phyloP scores from a whole-genome alignment of 2,329 filamentous ascomycete genomes.

The Colletotrichum sansevieriae region DNA sequence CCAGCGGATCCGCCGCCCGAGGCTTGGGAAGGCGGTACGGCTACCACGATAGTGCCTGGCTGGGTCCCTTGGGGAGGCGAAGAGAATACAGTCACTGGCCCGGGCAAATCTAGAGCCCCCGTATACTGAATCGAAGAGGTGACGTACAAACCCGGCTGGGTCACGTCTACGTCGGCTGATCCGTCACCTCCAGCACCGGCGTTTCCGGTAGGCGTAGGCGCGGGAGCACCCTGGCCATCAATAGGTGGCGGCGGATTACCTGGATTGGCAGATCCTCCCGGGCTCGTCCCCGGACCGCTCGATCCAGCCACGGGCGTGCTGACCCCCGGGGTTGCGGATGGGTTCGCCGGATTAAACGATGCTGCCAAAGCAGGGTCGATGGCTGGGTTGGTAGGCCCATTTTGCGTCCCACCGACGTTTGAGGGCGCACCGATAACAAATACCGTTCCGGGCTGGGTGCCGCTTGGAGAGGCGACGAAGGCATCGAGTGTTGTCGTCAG shows the following conservation, averaged over 20 bases:
- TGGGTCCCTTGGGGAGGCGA: background rate
- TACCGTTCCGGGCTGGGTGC: slow-evolving; percentile 29
- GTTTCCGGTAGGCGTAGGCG: background rate
- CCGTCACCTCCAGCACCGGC: background rate
- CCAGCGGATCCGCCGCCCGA: background rate
- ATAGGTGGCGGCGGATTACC: background rate
- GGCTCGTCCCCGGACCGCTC: too few relatives aligned
- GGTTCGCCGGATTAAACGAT: too few relatives aligned
- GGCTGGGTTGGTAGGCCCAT: background rate
- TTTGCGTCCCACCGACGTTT: background rate
- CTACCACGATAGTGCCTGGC: slow-evolving; percentile 29
- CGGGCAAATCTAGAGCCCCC: background rate
- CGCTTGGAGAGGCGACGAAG: slow-evolving; percentile 28
- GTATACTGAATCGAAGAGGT: background rate
- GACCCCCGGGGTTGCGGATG: too few relatives aligned
- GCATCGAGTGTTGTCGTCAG: slow-evolving; percentile 6
- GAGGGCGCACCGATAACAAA: slow-evolving; percentile 14
- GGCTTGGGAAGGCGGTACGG: background rate
- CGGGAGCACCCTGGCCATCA: background rate
- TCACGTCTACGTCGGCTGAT: background rate
- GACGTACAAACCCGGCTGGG: background rate
- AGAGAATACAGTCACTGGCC: background rate
- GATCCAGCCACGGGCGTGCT: too few relatives aligned
- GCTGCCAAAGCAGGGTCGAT: too few relatives aligned
- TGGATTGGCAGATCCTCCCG: too few relatives aligned